Base-by-base conservation (phyloP, 2,329 filamentous ascomycete species). In the Phyllosticta citribraziliensis region DNA sequence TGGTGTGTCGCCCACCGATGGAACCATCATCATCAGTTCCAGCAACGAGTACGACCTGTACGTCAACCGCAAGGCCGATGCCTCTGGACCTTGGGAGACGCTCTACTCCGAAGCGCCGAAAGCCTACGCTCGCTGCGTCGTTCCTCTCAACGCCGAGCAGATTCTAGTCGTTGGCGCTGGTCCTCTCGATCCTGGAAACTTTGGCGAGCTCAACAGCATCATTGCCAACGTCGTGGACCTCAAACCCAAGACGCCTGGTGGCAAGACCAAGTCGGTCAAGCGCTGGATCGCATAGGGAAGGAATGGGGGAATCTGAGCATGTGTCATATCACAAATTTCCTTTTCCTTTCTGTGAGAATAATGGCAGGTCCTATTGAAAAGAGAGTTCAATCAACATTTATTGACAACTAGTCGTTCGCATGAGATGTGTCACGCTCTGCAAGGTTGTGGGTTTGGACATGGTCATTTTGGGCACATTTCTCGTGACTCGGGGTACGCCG, bases 21-120 rank as follows among this genome's bases (percentile, higher is more conserved):
- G 80, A 1, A 82, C 79, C 0, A 75, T 83, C 57, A 77, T 81
- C 11, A 79, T 79, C 10, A 75, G 70, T 35, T 74, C 70, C 14
- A 74, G 76, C 10, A 75, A 70, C 5, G 65, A 71, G 19, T 65
- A 70, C 6, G 71, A 78, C 30, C 68, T 82, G 8, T 82, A 77
- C 65, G 67, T 81, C 50, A 82, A 82, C 66, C 72, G 73, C 61
- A 70, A 70, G 10, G 69, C 80, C 19, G 79, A 77, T 6, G 69
- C 72, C 33, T 68, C 74, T 27, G 75, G 75, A 3, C 65, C 69
- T 6, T 82, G 80, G 80, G 74, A 70, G 35, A 78, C 76, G 66
- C 69, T 80, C 3, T 63, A 66, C 0, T 78, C 76, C 1, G 71
- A 71, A 0, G 75, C 78, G 63, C 67, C 66, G 5, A 68, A 66